Conservation (phyloP, 169 alveolate genomes). For the Plasmodium inui region DNA sequence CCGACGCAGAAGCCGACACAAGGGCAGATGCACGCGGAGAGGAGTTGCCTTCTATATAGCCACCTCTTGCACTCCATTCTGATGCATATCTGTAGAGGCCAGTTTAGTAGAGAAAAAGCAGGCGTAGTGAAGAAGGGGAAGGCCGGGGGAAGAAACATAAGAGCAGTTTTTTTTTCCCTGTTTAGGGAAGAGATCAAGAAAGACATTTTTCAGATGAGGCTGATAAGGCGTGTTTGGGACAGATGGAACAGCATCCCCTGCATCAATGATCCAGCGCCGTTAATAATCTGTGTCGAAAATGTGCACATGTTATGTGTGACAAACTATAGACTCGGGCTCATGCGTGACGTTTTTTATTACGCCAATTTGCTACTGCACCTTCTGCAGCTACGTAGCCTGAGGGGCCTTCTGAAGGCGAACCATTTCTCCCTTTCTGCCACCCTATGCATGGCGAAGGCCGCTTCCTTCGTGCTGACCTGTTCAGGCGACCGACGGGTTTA, state of each 20-base stretch:
- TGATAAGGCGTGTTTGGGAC: neutral
- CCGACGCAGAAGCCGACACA: neutral
- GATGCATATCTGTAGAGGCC: neutral
- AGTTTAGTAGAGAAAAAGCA: conserved; percentile 5
- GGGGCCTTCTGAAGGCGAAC: conserved; percentile 21
- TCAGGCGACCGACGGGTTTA: neutral
- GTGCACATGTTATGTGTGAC: conserved; percentile 20
- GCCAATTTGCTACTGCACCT: conserved; percentile 10
- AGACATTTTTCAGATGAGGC: neutral
- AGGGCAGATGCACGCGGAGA: neutral
- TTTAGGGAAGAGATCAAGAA: neutral
- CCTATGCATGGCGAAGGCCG: conserved; percentile 22
- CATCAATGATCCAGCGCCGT: neutral
- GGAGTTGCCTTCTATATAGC: conserved; percentile 12
- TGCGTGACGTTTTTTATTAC: conserved; percentile 19
- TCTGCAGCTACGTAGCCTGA: neutral
- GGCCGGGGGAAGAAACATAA: neutral
- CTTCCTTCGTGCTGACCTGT: neutral
- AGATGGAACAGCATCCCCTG: conserved; percentile 34
- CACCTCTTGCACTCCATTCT: conserved; percentile 24
- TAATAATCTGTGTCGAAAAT: conserved; percentile 30
- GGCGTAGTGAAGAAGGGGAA: neutral
- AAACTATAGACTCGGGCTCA: conserved; percentile 5
- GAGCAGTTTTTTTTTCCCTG: neutral
- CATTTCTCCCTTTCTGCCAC: conserved; percentile 20